phyloP scores from a whole-genome alignment of 225 moss, liverwort and hornwort species.

The Climacium dendroides region DNA sequence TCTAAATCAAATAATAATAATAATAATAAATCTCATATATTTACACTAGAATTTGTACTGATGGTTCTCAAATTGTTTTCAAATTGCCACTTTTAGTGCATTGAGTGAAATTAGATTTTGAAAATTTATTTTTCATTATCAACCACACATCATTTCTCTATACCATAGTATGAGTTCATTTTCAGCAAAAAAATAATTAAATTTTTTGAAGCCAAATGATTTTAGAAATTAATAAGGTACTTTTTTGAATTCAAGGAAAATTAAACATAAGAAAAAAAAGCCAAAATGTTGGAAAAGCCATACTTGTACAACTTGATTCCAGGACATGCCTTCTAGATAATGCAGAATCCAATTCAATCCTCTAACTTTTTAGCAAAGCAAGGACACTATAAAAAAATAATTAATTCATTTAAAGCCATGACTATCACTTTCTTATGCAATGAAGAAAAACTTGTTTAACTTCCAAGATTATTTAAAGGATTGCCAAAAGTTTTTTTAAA shows the following conservation, averaged over 20 bases:
- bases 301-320: background rate
- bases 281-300: background rate
- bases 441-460: background rate
- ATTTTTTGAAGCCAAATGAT: background rate
- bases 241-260: background rate
- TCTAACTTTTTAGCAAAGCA: background rate
- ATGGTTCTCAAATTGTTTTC: too few species aligned
- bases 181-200: background rate
- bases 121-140: too few species aligned
- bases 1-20: too few species aligned
- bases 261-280: background rate
- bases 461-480: background rate
- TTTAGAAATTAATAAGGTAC: background rate
- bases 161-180: background rate
- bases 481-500: background rate
- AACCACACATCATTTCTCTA: too few species aligned
- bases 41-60: too few species aligned
- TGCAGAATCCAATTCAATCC: accelerated
- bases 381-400: background rate
- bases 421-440: background rate
- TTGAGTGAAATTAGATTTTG: too few species aligned
- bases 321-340: accelerated
- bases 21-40: too few species aligned
- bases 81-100: too few species aligned
- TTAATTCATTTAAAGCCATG: background rate